A percentile compares a stretch with the other conserved stretches of the same genome.
These are phyloP conservation scores for Ilex asprella DNA, from an alignment of 257 asterid species.

Conservation along the genomic window DNA sequence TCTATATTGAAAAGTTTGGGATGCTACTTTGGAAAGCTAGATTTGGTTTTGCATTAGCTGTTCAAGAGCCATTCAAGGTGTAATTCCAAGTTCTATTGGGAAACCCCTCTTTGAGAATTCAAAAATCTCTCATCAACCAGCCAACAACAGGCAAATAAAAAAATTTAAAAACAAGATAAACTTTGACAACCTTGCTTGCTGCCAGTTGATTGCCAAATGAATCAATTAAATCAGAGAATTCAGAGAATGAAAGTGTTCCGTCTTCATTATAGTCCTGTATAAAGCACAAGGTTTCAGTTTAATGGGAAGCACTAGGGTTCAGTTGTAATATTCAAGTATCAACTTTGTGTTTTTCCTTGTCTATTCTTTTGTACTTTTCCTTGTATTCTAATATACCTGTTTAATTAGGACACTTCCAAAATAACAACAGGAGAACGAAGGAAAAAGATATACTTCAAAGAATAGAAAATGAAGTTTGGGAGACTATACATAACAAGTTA, in stretches of 20 bases:
- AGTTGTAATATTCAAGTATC: background rate
- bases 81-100: too few species aligned
- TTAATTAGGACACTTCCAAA: too few species aligned
- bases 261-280: constrained; percentile 83
- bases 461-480: too few species aligned
- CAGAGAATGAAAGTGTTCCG: constrained; percentile 66
- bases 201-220: constrained; percentile 96
- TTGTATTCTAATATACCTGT: too few species aligned
- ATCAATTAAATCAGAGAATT: constrained; percentile 73
- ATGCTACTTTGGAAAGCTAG: background rate
- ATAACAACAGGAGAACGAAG: too few species aligned
- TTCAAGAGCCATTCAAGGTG: too few species aligned
- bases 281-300: constrained; percentile 14
- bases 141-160: background rate
- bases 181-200: constrained; percentile 58
- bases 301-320: background rate
- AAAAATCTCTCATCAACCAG: background rate
- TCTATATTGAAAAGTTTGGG: background rate
- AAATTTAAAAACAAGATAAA: constrained; percentile 9
- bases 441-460: too few species aligned
- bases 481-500: too few species aligned
- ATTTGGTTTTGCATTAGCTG: too few species aligned
- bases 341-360: too few species aligned
- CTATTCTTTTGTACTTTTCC: too few species aligned
- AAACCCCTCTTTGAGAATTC: background rate